A percentile compares a stretch with the other conserved stretches of the same genome.
These are phyloP conservation scores for Herpotrichia juniperi DNA, from an alignment of 2,329 filamentous ascomycete species.

Conservation along the genomic window DNA sequence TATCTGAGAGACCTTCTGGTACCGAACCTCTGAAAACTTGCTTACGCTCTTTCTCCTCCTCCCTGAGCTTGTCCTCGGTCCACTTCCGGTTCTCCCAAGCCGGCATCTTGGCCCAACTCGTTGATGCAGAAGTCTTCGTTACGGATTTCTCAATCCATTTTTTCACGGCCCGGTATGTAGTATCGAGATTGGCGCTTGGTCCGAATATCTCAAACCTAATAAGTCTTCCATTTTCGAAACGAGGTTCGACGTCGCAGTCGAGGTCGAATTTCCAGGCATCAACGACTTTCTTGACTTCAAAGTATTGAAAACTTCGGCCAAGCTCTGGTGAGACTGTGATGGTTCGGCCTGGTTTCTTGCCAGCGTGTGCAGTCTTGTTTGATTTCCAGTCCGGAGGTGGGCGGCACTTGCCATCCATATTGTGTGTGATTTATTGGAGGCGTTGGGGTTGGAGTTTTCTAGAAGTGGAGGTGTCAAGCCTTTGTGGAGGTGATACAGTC, in stretches of 20 bases:
- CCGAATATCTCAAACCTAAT: slow-evolving; percentile 33
- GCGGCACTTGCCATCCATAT: neutral
- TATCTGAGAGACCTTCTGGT: slow-evolving; percentile 16
- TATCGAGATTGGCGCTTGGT: slow-evolving; percentile 21
- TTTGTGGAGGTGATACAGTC: too few species aligned
- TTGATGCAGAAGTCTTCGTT: slow-evolving; percentile 24
- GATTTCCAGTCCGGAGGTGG: neutral
- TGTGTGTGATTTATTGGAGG: too few species aligned
- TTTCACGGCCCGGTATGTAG: slow-evolving; percentile 26
- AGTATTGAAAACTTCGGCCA: slow-evolving; percentile 9
- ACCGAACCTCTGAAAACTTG: slow-evolving; percentile 25
- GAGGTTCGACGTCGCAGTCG: slow-evolving; percentile 24
- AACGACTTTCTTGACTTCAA: slow-evolving; percentile 5
- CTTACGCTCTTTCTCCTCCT: slow-evolving; percentile 21
- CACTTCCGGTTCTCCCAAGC: slow-evolving; percentile 31
- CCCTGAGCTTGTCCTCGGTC: slow-evolving; percentile 26
- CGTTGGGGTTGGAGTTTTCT: too few species aligned
- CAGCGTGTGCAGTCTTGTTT: neutral
- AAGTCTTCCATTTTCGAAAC: slow-evolving; percentile 17
- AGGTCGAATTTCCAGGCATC: slow-evolving; percentile 21
- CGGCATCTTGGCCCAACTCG: slow-evolving; percentile 34
- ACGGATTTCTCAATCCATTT: slow-evolving; percentile 32
- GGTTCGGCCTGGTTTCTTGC: slow-evolving; percentile 23
- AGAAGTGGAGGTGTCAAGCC: too few species aligned
- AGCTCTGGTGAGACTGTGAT: slow-evolving; percentile 28